These are phyloP conservation scores for Botryotinia convoluta DNA, from an alignment of 2,329 filamentous ascomycete genomes.

Conservation along the genomic window DNA sequence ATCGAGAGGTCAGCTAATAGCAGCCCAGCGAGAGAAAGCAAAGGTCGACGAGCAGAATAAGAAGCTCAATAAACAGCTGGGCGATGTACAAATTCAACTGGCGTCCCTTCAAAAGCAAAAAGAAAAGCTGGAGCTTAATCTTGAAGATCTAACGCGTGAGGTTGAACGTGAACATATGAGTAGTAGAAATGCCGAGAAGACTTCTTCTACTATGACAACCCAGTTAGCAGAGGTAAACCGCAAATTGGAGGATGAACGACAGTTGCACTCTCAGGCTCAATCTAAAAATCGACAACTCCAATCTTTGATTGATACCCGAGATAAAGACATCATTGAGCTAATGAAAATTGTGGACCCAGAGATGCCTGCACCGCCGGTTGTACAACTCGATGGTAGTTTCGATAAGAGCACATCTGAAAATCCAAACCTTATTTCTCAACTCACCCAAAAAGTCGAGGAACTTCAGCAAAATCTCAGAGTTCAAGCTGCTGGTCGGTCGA, in stretches of 20 bases:
- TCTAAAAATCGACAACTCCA: constrained; percentile 81
- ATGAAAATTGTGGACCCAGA: constrained; percentile 80
- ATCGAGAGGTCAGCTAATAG: constrained; percentile 71
- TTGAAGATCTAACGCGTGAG: constrained; percentile 93
- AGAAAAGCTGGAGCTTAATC: constrained; percentile 81
- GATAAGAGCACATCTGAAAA: constrained; percentile 55
- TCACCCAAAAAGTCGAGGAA: constrained; percentile 82
- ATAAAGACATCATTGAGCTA: constrained; percentile 78
- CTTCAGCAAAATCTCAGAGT: constrained; percentile 85
- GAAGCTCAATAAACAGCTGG: constrained; percentile 78
- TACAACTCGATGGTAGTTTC: constrained; percentile 55
- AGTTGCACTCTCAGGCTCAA: constrained; percentile 81
- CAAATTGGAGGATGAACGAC: constrained; percentile 84
- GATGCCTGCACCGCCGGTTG: constrained; percentile 44
- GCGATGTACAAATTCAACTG: constrained; percentile 78
- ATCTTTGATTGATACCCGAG: constrained; percentile 71
- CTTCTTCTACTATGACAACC: constrained; percentile 72
- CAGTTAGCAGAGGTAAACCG: constrained; percentile 88
- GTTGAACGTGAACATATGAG: constrained; percentile 85
- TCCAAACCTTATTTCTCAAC: constrained; percentile 69
- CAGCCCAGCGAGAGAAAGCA: constrained; percentile 78
- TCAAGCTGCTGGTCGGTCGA: constrained; percentile 74
- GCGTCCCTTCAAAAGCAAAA: constrained; percentile 89
- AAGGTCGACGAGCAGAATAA: constrained; percentile 80
- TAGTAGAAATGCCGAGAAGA: constrained; percentile 86